phyloP scores from a whole-genome alignment of 139 green algal genomes.

The Volvox africanus region DNA sequence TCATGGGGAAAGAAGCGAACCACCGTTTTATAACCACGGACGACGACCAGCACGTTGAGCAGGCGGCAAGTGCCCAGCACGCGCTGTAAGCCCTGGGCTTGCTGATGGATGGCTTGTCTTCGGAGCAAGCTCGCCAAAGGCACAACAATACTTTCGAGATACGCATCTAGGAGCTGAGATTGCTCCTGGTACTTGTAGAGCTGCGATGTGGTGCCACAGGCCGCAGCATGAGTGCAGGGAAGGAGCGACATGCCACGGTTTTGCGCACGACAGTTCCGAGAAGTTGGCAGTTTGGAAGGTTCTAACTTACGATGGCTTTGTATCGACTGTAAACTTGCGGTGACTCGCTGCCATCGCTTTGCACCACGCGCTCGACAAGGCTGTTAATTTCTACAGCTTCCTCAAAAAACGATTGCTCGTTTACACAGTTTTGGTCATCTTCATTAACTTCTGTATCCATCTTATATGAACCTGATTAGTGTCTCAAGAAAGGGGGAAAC shows the following conservation, averaged over 20 bases:
- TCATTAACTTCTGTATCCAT: conserved; percentile 27
- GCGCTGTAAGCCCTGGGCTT: conserved; percentile 13
- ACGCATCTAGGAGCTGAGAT: conserved; percentile 92
- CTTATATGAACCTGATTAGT: background rate
- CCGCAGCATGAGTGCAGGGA: no score
- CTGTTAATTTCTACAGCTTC: conserved; percentile 61
- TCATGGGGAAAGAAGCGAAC: conserved; percentile 93
- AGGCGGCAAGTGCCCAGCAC: conserved; percentile 69
- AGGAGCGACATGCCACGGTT: background rate
- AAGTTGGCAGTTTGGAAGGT: background rate
- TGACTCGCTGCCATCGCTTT: conserved; percentile 47
- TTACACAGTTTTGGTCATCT: background rate
- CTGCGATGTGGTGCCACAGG: conserved; percentile 58
- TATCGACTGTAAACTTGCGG: conserved; percentile 60
- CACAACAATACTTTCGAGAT: conserved; percentile 84
- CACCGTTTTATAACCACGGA: conserved; percentile 92
- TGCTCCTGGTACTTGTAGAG: conserved; percentile 96
- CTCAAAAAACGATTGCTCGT: conserved; percentile 53
- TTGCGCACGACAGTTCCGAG: background rate
- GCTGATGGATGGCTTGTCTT: conserved; percentile 48
- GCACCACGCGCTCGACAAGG: conserved; percentile 58
- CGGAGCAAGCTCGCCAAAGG: conserved; percentile 81
- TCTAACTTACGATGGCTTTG: conserved; percentile 65
- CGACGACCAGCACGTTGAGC: conserved; percentile 84
- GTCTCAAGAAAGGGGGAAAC: no score